phyloP scores from a whole-genome alignment of 805 yeast species.

The Metschnikowia reukaufii region DNA sequence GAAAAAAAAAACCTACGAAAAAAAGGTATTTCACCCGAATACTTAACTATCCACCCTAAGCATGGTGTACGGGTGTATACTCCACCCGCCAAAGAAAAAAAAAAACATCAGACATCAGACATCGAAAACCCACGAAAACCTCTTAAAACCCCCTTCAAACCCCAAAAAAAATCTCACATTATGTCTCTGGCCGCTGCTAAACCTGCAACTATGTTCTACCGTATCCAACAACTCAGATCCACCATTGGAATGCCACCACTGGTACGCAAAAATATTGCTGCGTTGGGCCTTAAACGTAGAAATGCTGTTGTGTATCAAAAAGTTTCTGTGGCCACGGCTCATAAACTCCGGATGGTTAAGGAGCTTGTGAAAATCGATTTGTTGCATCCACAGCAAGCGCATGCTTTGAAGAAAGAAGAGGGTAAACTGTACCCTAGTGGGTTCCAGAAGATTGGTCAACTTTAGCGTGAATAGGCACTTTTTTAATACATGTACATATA shows the following conservation, averaged over 20 bases:
- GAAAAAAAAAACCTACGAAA: no score
- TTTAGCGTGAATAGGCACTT: slow-evolving; percentile 8
- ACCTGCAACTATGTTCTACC: slow-evolving; percentile 30
- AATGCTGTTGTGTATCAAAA: slow-evolving; percentile 71
- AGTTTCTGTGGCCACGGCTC: slow-evolving; percentile 79
- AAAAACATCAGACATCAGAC: no score
- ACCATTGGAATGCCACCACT: slow-evolving; percentile 80
- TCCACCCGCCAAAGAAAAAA: no score
- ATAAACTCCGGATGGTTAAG: slow-evolving; percentile 77
- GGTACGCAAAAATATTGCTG: slow-evolving; percentile 60
- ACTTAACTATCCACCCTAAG: no score
- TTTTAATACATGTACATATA: slow-evolving; percentile 15
- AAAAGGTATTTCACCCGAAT: no score
- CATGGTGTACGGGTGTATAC: no score
- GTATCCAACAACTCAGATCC: slow-evolving; percentile 77
- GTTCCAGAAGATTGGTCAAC: slow-evolving; percentile 18
- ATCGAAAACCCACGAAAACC: no score
- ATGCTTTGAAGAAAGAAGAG: slow-evolving; percentile 10
- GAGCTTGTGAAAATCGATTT: slow-evolving; percentile 83
- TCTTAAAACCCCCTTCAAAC: neutral
- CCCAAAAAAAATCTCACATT: neutral
- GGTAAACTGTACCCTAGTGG: slow-evolving; percentile 18
- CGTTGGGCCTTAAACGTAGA: slow-evolving; percentile 74
- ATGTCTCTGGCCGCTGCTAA: slow-evolving; percentile 1
- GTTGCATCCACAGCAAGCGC: slow-evolving; percentile 39